Conservation (phyloP, 345 rosid species). For the Ailanthus altissimus region DNA sequence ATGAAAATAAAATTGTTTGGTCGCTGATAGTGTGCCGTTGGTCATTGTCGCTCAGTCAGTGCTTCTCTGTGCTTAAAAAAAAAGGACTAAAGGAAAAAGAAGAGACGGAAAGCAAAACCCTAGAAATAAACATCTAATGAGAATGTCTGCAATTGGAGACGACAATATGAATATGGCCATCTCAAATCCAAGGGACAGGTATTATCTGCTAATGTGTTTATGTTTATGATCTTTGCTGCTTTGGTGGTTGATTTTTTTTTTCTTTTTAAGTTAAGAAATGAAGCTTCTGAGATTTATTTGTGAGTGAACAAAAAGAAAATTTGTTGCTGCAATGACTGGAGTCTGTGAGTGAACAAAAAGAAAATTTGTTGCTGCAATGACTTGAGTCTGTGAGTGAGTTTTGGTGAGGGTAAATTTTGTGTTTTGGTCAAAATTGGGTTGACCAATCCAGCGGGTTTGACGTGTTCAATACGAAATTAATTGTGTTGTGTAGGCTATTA, state of each 20-base stretch:
- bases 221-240: neutral
- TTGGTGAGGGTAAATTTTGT: neutral
- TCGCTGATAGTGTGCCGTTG: slow-evolving; percentile 6
- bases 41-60: slow-evolving; percentile 8
- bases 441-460: neutral
- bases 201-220: neutral
- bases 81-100: neutral
- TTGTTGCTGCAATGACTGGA: neutral
- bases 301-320: too few relatives aligned
- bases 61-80: neutral
- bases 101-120: neutral
- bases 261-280: neutral
- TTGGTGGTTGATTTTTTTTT: neutral
- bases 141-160: slow-evolving; percentile 13
- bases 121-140: neutral
- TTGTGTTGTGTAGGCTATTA: neutral
- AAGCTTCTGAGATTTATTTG: neutral
- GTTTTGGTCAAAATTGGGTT: neutral
- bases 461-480: neutral
- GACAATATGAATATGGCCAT: neutral
- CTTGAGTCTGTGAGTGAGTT: neutral
- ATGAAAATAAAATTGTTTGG: neutral
- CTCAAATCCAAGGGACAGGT: neutral
- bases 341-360: neutral
- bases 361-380: neutral